phyloP scores from a whole-genome alignment of 73 alveolate genomes.

The Paramecium tetraurelia region DNA sequence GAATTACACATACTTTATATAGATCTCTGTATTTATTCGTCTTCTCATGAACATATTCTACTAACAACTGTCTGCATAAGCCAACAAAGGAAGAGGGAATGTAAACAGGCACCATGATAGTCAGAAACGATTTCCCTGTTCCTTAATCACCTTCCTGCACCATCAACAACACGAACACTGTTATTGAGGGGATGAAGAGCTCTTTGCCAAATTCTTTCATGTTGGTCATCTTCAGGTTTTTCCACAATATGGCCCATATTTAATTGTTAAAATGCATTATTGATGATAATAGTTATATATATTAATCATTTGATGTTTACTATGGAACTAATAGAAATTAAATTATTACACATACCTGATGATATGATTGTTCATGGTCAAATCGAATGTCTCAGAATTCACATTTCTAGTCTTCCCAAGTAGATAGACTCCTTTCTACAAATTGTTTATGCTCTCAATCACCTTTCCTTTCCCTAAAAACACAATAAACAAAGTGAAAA shows the following conservation, averaged over 20 bases:
- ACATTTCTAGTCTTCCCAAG: neutral
- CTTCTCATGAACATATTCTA: conserved; percentile 39
- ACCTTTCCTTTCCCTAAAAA: neutral
- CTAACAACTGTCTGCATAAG: conserved; percentile 1
- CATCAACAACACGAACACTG: neutral
- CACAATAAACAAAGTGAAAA: neutral
- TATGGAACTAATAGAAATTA: neutral
- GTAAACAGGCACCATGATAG: neutral
- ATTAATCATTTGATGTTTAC: neutral
- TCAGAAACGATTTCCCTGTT: neutral
- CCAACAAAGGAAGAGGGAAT: conserved; percentile 28
- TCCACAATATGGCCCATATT: conserved; percentile 39
- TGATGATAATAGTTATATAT: neutral
- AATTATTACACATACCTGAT: neutral
- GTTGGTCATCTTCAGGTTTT: neutral
- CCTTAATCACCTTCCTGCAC: neutral
- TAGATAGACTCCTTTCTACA: neutral
- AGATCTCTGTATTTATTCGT: neutral
- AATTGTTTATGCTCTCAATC: neutral
- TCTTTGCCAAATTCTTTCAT: neutral
- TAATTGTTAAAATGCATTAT: neutral
- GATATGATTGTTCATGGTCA: neutral
- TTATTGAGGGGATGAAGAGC: neutral
- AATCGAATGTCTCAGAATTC: neutral
- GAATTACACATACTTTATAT: neutral